Conservation (phyloP, 1,284 basidiomycete species). For the Microbotryum violaceum region DNA sequence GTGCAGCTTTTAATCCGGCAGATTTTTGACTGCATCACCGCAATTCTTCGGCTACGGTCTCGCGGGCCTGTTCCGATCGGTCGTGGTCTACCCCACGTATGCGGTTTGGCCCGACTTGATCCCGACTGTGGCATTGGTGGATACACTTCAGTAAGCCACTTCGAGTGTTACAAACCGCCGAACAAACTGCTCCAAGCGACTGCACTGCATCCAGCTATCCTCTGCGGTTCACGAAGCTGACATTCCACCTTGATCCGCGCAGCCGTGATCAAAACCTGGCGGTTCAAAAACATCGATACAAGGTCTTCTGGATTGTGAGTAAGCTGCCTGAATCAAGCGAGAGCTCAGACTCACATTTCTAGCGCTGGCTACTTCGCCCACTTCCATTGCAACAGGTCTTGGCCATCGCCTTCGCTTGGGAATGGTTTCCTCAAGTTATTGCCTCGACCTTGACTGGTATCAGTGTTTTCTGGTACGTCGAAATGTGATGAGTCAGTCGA, state of each 20-base stretch:
- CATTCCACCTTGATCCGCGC: conserved; percentile 49
- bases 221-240: conserved; percentile 53
- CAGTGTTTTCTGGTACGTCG: conserved; percentile 54
- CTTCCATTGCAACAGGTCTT: conserved; percentile 16
- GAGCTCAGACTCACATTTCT: too few species aligned
- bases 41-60: conserved; percentile 22
- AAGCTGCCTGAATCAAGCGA: too few species aligned
- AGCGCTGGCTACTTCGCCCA: too few species aligned
- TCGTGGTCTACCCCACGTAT: conserved; percentile 32
- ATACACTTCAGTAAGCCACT: conserved; percentile 45
- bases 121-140: conserved; percentile 53
- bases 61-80: conserved; percentile 25
- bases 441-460: conserved; percentile 31
- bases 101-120: conserved; percentile 21
- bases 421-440: conserved; percentile 48
- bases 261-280: conserved; percentile 43
- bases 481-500: conserved; percentile 46
- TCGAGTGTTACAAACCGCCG: background rate
- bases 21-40: background rate
- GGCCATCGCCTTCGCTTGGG: conserved; percentile 34
- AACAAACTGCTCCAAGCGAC: too few species aligned
- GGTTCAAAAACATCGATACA: conserved; percentile 33
- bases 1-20: too few species aligned
- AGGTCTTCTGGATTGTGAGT: conserved; percentile 34
- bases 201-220: conserved; percentile 1